phyloP scores from a whole-genome alignment of 2,329 filamentous ascomycete species.

The Beauveria varroae region DNA sequence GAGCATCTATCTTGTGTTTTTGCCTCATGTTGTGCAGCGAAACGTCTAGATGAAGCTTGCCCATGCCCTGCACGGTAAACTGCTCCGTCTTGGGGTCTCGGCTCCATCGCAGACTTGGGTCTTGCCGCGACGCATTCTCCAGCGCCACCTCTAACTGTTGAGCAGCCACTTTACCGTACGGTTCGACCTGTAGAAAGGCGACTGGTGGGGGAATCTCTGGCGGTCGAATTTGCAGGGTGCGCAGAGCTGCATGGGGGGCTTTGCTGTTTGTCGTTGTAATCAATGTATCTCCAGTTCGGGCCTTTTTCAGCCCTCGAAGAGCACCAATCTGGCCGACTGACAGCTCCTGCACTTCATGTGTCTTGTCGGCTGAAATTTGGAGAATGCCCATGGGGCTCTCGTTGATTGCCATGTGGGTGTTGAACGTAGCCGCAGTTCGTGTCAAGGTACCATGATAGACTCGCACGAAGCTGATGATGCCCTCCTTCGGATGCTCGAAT shows the following conservation, averaged over 20 bases:
- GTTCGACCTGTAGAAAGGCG: conserved; percentile 92
- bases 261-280: conserved; percentile 60
- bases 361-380: conserved; percentile 83
- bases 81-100: conserved; percentile 86
- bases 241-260: conserved; percentile 59
- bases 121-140: conserved; percentile 74
- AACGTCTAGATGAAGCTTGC: conserved; percentile 90
- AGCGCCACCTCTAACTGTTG: conserved; percentile 72
- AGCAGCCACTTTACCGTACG: conserved; percentile 66
- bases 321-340: conserved; percentile 88
- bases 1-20: conserved; percentile 78
- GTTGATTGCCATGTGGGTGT: conserved; percentile 72
- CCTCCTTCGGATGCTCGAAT: conserved; percentile 76
- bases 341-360: conserved; percentile 75
- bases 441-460: conserved; percentile 81
- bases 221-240: conserved; percentile 73
- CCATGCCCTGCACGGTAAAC: conserved; percentile 92
- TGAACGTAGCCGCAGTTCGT: conserved; percentile 71
- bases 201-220: conserved; percentile 89
- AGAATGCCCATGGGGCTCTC: conserved; percentile 76
- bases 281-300: conserved; percentile 90
- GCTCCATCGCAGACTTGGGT: conserved; percentile 81
- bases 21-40: conserved; percentile 80
- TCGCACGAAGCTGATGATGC: conserved; percentile 83
- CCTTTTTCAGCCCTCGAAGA: conserved; percentile 78